Base-by-base conservation (phyloP, 139 green algal genomes). In the Coelastrella sp. region DNA sequence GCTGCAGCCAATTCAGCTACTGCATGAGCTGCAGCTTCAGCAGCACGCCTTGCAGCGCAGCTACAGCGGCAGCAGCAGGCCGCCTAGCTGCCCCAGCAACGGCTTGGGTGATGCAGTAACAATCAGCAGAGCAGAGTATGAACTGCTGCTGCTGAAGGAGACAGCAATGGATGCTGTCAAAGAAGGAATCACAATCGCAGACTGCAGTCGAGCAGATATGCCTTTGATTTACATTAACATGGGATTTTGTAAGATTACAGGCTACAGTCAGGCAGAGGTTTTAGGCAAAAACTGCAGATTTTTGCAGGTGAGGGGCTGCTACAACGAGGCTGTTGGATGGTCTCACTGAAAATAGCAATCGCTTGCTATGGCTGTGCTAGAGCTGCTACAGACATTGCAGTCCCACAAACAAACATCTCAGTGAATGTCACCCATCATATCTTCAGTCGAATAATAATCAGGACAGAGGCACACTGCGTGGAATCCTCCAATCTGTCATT, bases 181-280 rank as follows among this genome's bases (percentile, higher is more conserved):
- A 78, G 96, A 97, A 89, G 96, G 96, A 22, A 97, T 97, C 87
- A 96, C 95, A n/a, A 97, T 98, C 24, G 95, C 95, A 60, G 95
- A 97, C 92, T 95, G 90, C 89, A 87, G 60, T 15, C 70, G 88
- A 20, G 94, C 96, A 8, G 97, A 99, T 76, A 96, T 96, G 92
- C 97, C 97, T 17, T 92, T 99, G 78, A 95, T 98, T 25, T 99
- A 97, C 76, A 94, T 95, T 59, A 98, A 96, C 82, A 93, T 95
- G 24, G 95, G 92, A 20, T 98, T 99, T 85, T 92, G 93, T 8
- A 87, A 93, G 14, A 97, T 98, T 88, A 99, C 97, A 0, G 97
- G 97, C 0, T 98, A 98, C 92, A 84, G 89, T 6, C 22, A 78
- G 11, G 83, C 86, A 11, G 92, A 96, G 49, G 88, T 92, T 65